Base-by-base conservation (phyloP, 2,329 filamentous ascomycete genomes). In the Colletotrichum magnum region DNA sequence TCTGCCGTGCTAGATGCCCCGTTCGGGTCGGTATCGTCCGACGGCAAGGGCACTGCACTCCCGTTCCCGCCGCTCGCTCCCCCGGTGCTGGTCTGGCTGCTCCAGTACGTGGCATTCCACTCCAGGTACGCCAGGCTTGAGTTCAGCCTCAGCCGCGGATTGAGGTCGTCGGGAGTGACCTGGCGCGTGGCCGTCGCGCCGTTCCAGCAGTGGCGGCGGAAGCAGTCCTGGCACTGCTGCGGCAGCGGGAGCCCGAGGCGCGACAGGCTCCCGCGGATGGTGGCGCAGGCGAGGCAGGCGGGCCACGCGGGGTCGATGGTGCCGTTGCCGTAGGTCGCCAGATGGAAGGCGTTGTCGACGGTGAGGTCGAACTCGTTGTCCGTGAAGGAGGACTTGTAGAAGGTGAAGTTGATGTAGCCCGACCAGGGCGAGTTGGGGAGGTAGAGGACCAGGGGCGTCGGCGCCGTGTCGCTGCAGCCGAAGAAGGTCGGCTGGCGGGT, bases 271-370 rank as follows among this genome's bases (percentile, higher is more conserved):
- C 94, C 87, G 61, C 86, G 88, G 18, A 97, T 83, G 4, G 95
- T 89, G 0, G 94, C 94, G 78, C 94, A 98, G 5, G 89, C 93
- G 2, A 96, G 90, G 74, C 94, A 98, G 0, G 89, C 85, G 0
- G 90, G 85, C 94, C 94, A 98, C 54, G 90, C 79, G 0, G 79
- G 73, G 75, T 95, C 92, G 1, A 90, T 74, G 0, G 93, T 94
- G 39, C 87, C 89, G 78, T 97, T 97, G 53, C 87, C 93, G 83
- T 90, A 89, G 0, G 93, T 97, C 1, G 88, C 94, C 36, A 91
- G 88, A 74, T 95, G 87, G 79, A 92, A 94, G 12, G 93, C 94
- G 79, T 98, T 98, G 53, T 75, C 74, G 15, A 75, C 52, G 4
- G 72, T 72, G 21, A 72, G 58, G 18, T 76, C 69, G 3, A 77